A percentile compares a stretch with the other conserved stretches of the same genome.
Conservation (phyloP, 148 eudicot genomes). For the Rhododendron griersonianum region DNA sequence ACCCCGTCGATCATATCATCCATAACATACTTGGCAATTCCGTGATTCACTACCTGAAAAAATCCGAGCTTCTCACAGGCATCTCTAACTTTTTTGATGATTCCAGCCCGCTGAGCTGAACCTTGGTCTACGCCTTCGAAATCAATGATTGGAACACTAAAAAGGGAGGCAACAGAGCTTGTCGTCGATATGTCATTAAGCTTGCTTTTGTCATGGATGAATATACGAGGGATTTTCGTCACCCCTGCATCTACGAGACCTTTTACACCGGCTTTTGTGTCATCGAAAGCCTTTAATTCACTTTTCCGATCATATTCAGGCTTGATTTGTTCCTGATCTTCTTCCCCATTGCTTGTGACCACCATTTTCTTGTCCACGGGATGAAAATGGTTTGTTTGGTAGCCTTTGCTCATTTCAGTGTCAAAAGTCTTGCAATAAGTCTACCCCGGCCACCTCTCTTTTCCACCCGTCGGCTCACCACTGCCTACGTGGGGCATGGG, state of each 20-base stretch:
- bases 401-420: too few species aligned
- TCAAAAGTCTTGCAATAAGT: too few species aligned
- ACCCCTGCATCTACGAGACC: slow-evolving; percentile 27
- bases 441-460: too few species aligned
- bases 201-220: slow-evolving; percentile 18
- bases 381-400: too few species aligned
- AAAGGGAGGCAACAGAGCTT: background rate
- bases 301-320: background rate
- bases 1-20: slow-evolving; percentile 5
- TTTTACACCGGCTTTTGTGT: slow-evolving; percentile 31
- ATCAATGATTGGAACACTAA: slow-evolving; percentile 18
- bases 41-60: slow-evolving; percentile 36
- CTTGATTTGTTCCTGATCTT: background rate
- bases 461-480: too few species aligned
- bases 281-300: slow-evolving; percentile 23
- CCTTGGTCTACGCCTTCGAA: background rate
- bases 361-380: background rate
- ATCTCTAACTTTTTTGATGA: background rate
- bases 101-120: background rate
- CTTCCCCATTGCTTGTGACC: background rate
- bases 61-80: slow-evolving; percentile 29
- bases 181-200: background rate
- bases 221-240: slow-evolving; percentile 20
- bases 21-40: background rate
- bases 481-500: too few species aligned